Base-by-base conservation (phyloP, 306 rosid genomes). In the Vigna hirtella region DNA sequence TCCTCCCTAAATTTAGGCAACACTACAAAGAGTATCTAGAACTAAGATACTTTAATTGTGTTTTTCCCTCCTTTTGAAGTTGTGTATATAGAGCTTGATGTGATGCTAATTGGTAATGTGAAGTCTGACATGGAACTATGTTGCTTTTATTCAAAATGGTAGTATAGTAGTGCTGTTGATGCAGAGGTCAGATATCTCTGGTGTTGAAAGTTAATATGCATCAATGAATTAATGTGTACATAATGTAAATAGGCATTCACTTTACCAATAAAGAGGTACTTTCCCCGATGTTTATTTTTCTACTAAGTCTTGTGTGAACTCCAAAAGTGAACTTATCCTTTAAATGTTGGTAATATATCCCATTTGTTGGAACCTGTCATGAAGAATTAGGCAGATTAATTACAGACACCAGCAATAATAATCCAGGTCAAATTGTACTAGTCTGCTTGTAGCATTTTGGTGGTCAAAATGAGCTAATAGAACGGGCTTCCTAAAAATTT, bases 261-360 rank as follows among this genome's bases (percentile, higher is more conserved):
- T 63, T 68, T 63, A 28, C 49, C 49, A 64, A 50, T 51, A 16
- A 76, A 50, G 62, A 50, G 73, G 43, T 66, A 66, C 56, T 52
- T 22, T 34, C 63, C 52, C 64, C 9, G 22, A 20, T 18, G 36
- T 61, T 55, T 67, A 20, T 45, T 20, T 48, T 66, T 30, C 40
- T 32, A 75, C 62, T 34, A n/a, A 53, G 9, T n/a, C 63, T 24
- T 18, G 6, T 58, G n/a, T 2, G 18, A 59, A 59, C 66, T 59
- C 28, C 59, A 17, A 20, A 56, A 26, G 28, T 22, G 63, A 56
- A 24, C 34, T 22, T 56, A 22, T 56, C 63, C 59, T 53, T 7
- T 53, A 12, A 17, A 53, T 17, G 59, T 53, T 17, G 13, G 26
- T 53, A 53, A 18, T 7, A 28, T 18, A 53, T 22, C 59, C 59